Base-by-base conservation (phyloP, 345 rosid genomes). In the Limnanthes douglasii region DNA sequence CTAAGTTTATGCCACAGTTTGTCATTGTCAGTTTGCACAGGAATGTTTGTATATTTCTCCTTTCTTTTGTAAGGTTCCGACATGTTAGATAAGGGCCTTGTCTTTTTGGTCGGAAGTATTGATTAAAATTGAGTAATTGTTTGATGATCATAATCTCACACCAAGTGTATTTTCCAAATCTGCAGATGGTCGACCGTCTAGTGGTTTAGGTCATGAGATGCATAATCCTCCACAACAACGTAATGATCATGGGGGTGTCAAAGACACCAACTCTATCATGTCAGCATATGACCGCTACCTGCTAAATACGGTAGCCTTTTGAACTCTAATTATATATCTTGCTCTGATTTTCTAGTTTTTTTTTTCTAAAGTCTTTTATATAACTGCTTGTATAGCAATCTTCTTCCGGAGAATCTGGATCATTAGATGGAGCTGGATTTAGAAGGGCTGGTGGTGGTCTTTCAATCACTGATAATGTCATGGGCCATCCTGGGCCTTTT, bases 281-380 rank as follows among this genome's bases (percentile, higher is more conserved):
- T 79, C 93, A 22, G 93, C 85, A 45, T 84, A 79, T 54, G 95
- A 84, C 21, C 73, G 66, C 2, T 79, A 76, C 57, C 78, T 79
- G 25, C 79, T 71, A 62, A 67, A 51, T 44, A 39, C 60, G 48
- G 79, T 85, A 65, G 20, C 15, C n/a, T 30, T 40, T 23, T 32
- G 19, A 25, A 16, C 20, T 39, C 34, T 39, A 7, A n/a, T 2
- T 1, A 14, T 1, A 30, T 3, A 13, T 17, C 21, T 36, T 36
- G 8, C 43, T 15, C 7, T 43, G 9, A 5, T 40, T 21, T 30
- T 23, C 8, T 29, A 13, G 29, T 16, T 17, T 37, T 24, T 45
- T 15, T 15, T 48, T 29, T 18, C 39, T 72, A 25, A 37, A 47
- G 37, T 43, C 7, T 26, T 57, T 42, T 43, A 32, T 33, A 9